Conservation (phyloP, 2,329 filamentous ascomycete genomes). For the Fusarium mexicanum region DNA sequence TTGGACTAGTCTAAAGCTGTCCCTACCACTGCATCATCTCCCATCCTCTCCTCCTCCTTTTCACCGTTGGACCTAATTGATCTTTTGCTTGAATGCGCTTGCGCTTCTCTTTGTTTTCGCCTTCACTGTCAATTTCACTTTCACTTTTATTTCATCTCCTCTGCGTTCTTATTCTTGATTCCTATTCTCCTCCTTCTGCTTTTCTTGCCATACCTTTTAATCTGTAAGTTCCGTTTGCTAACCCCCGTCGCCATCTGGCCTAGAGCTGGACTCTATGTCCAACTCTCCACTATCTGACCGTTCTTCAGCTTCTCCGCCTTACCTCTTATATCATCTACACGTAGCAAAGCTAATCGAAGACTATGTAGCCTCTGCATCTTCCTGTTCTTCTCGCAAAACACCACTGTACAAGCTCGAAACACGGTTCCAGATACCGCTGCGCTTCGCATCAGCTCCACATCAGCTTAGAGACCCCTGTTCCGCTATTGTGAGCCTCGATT, state of each 20-base stretch:
- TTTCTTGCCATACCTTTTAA: conserved; percentile 31
- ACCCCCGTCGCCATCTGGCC: not conserved
- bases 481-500: conserved; percentile 20
- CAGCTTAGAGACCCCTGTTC: conserved; percentile 28
- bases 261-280: conserved; percentile 12
- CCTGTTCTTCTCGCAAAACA: conserved; percentile 21
- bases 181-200: conserved; percentile 12
- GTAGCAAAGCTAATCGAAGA: conserved; percentile 29
- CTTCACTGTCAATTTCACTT: conserved; percentile 9
- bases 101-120: conserved; percentile 32
- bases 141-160: conserved; percentile 32
- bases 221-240: conserved; percentile 30
- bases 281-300: conserved; percentile 36
- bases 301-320: conserved; percentile 32
- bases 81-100: conserved; percentile 37
- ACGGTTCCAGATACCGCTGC: conserved; percentile 7
- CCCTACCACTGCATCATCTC: conserved; percentile 31
- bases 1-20: conserved; percentile 4
- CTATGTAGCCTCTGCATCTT: conserved; percentile 33
- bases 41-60: conserved; percentile 34
- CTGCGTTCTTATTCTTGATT: conserved; percentile 25
- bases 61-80: conserved; percentile 31
- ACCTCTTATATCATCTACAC: conserved; percentile 5
- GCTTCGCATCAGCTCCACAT: conserved; percentile 21
- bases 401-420: conserved; percentile 9